Evolutionary conservation across 2,329 filamentous ascomycete species (phyloP).

Genomic region (Fusarium pilosicola): DNA sequence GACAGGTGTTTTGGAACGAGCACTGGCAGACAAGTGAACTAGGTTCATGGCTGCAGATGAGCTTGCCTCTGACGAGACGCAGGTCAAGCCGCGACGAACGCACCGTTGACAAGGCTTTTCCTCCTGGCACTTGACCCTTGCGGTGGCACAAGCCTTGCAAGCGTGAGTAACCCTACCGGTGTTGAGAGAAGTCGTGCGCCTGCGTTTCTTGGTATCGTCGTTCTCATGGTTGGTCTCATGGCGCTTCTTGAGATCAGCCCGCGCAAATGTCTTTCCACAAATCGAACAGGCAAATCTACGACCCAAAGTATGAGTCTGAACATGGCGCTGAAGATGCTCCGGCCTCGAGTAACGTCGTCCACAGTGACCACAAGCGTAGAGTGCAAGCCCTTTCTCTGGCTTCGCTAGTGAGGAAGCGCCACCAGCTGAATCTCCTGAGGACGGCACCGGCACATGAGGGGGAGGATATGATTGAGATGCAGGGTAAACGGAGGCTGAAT

Average conservation of each 20-base stretch:
- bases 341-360: constrained; percentile 62
- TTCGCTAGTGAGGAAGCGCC: constrained; percentile 3
- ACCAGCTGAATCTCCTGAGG: constrained; percentile 2
- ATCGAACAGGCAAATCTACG: constrained; percentile 61
- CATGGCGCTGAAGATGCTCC: constrained; percentile 64
- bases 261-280: constrained; percentile 64
- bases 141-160: constrained; percentile 61
- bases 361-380: constrained; percentile 64
- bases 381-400: constrained; percentile 46
- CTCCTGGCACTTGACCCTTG: constrained; percentile 66
- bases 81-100: constrained; percentile 57
- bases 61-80: constrained; percentile 52
- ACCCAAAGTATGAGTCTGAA: constrained; percentile 61
- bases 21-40: constrained; percentile 54
- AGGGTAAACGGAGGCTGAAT: constrained; percentile 20
- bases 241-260: constrained; percentile 63
- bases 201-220: constrained; percentile 58
- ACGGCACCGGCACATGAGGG: constrained; percentile 10
- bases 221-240: constrained; percentile 63
- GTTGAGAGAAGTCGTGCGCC: constrained; percentile 57
- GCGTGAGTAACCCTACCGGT: constrained; percentile 63
- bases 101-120: constrained; percentile 64
- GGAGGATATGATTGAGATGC: constrained; percentile 30
- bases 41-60: constrained; percentile 57
- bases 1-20: constrained; percentile 43